Percentiles rank a stretch among this genome's conserved stretches.
These are phyloP conservation scores for Datisca glomerata DNA, from an alignment of 306 rosid genomes.

Conservation along the genomic window DNA sequence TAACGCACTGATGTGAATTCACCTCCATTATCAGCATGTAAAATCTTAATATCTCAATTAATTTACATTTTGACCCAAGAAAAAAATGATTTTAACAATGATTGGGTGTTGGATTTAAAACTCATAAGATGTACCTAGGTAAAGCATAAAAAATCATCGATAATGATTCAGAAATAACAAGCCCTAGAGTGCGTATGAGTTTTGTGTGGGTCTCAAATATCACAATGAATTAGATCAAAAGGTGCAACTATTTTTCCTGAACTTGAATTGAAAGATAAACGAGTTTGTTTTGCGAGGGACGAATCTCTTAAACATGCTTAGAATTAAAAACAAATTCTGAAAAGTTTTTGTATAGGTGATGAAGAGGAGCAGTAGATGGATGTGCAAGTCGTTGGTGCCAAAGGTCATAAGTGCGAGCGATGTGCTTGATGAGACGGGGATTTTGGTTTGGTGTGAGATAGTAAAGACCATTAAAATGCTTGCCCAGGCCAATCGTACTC, in stretches of 20 bases:
- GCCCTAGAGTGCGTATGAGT: background rate
- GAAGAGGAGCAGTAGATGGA: background rate
- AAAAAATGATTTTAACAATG: no score
- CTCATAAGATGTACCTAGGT: no score
- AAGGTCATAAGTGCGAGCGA: no score
- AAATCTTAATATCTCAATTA: no score
- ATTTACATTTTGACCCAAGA: background rate
- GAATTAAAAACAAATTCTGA: no score
- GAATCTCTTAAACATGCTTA: background rate
- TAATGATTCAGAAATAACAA: no score
- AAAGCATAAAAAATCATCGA: background rate
- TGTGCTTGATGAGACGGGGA: background rate
- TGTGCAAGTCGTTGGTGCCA: background rate
- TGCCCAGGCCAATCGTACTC: constrained; percentile 3
- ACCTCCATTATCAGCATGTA: no score
- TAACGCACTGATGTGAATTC: background rate
- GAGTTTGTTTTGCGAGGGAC: constrained; percentile 1
- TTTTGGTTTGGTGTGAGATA: background rate
- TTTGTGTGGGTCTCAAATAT: background rate
- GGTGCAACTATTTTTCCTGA: no score
- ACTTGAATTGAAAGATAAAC: no score
- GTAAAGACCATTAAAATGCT: no score
- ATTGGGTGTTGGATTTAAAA: no score
- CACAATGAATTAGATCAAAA: no score
- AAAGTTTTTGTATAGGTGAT: background rate